Base-by-base conservation (phyloP, 441 rosid genomes). In the Adansonia grandidieri region DNA sequence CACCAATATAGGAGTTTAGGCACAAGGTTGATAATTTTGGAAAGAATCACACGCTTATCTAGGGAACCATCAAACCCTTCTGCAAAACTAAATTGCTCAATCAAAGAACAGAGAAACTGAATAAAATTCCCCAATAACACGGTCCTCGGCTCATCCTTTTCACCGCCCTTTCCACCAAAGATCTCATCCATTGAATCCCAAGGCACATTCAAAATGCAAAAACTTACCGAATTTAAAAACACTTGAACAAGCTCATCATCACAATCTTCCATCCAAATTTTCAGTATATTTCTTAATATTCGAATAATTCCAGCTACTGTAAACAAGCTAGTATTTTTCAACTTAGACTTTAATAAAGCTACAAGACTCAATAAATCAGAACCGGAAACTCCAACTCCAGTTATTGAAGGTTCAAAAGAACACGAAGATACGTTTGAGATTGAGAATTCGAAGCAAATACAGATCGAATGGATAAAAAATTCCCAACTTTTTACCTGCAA, bases 81-180 rank as follows among this genome's bases (percentile, higher is more conserved):
- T 40, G 72, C 70, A 74, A 66, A 67, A 70, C 71, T 56, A 40
- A 71, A 73, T 74, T 84, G 88, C 78, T 89, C 94, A 80, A 89
- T 88, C 82, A 89, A 74, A 13, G 98, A 91, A 87, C 93, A 91
- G 3, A 95, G 86, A 19, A 93, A 84, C 86, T 93, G 96, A 79
- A 90, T 75, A 80, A 93, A 86, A 76, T 51, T 85, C 82, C 95
- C 97, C 48, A 91, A 82, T 85, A 91, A 88, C 56, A 86, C 20
- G 74, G 81, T 68, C 66, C 63, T 81, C 15, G 77, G 81, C 77
- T 78, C 87, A 70, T 82, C 75, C 74, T 65, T 54, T 71, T 58
- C 51, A 79, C 74, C 73, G 66, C 69, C 66, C 72, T 77, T 83
- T 80, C 66, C 84, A 76, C 19, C 72, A 77, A 75, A 81, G 57